phyloP scores from a whole-genome alignment of 345 rosid species.

The Sonneratia alba region DNA sequence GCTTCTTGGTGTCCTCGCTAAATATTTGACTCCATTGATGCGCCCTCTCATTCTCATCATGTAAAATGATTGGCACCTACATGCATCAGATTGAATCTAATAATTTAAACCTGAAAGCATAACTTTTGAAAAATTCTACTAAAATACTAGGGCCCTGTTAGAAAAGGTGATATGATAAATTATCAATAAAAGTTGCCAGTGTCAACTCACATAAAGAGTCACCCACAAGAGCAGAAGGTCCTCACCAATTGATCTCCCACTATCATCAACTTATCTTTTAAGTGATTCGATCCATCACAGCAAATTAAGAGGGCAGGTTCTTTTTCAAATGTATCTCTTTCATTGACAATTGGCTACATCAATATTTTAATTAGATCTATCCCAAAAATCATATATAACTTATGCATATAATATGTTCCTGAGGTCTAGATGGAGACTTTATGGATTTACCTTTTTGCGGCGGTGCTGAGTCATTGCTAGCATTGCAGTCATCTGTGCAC shows the following conservation, averaged over 20 bases:
- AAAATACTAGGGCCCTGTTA: neutral
- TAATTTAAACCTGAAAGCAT: neutral
- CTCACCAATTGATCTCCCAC: neutral
- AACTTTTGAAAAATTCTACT: neutral
- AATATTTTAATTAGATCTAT: conserved; percentile 8
- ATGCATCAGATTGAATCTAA: conserved; percentile 2
- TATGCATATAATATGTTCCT: neutral
- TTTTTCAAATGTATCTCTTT: neutral
- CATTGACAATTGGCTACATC: neutral
- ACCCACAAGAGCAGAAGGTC: neutral
- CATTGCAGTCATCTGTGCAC: conserved; percentile 99
- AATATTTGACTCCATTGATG: conserved; percentile 71
- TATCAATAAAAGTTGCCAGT: neutral
- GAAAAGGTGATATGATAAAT: neutral
- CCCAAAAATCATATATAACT: neutral
- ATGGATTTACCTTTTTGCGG: conserved; percentile 57
- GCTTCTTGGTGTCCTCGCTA: conserved; percentile 78
- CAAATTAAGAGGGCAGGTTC: neutral
- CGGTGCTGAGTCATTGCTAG: conserved; percentile 99
- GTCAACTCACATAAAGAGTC: conserved; percentile 14
- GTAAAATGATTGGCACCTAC: conserved; percentile 84
- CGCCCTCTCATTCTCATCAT: conserved; percentile 71
- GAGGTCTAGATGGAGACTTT: neutral
- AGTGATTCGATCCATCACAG: neutral
- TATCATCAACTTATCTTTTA: neutral